A percentile compares a stretch with the other conserved stretches of the same genome.
phyloP scores from a whole-genome alignment of 306 rosid species.

The Cucurbita pepo region DNA sequence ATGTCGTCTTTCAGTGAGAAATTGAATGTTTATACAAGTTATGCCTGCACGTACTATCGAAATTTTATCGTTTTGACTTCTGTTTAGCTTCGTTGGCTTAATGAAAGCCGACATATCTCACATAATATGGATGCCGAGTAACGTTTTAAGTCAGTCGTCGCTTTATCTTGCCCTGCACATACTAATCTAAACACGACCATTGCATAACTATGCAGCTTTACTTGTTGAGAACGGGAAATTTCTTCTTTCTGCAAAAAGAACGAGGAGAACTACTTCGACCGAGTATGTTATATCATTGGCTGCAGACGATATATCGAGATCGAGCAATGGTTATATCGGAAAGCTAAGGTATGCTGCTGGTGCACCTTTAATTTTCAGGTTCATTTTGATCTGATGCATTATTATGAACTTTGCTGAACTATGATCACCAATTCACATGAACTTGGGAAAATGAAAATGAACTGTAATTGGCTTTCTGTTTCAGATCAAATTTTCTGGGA shows the following conservation, averaged over 20 bases:
- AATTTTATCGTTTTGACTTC: not conserved
- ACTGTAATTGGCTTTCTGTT: not conserved
- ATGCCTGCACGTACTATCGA: not conserved
- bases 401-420: not conserved
- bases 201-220: constrained; percentile 37
- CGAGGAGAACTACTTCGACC: constrained; percentile 66
- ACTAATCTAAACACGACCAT: not conserved
- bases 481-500: constrained; percentile 87
- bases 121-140: not conserved
- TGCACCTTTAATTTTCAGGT: not conserved
- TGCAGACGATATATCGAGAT: constrained; percentile 73
- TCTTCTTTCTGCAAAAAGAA: constrained; percentile 83
- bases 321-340: constrained; percentile 73
- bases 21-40: not conserved
- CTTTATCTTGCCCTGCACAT: not conserved
- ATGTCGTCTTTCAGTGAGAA: not conserved
- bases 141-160: not conserved
- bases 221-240: constrained; percentile 85
- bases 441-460: not conserved
- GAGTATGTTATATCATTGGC: constrained; percentile 78
- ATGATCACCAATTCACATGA: not conserved
- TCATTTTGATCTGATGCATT: not conserved
- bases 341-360: constrained; percentile 45
- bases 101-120: not conserved
- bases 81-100: not conserved